Conservation (phyloP, 78 protist species). For the Dictyostelium intermedium region DNA sequence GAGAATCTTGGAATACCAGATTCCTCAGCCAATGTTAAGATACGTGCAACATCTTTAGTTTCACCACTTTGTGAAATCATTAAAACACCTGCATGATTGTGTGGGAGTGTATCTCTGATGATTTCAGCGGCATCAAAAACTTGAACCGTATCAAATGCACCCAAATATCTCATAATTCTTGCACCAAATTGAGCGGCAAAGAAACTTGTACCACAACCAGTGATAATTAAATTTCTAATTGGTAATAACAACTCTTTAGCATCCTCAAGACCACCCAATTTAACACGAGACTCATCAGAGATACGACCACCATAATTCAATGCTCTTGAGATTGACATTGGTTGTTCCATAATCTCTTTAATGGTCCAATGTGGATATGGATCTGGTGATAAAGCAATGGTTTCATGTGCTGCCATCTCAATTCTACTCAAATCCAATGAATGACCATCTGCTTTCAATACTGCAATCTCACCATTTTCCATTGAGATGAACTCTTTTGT, state of each 20-base stretch:
- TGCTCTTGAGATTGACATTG: constrained; percentile 85
- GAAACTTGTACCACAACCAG: constrained; percentile 94
- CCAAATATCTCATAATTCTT: constrained; percentile 51
- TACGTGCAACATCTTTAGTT: constrained; percentile 79
- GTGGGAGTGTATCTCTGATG: constrained; percentile 64
- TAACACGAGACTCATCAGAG: constrained; percentile 63
- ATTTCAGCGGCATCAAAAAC: constrained; percentile 79
- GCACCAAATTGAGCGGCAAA: constrained; percentile 88
- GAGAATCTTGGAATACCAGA: constrained; percentile 57
- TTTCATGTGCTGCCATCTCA: constrained; percentile 76
- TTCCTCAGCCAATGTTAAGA: constrained; percentile 50
- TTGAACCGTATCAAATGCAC: constrained; percentile 84
- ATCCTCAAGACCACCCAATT: constrained; percentile 88
- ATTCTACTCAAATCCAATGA: constrained; percentile 63
- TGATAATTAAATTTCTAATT: constrained; percentile 79
- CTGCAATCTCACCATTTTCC: constrained; percentile 82
- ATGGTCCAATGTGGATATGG: constrained; percentile 94
- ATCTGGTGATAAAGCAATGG: constrained; percentile 68
- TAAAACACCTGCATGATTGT: constrained; percentile 26
- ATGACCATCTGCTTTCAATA: constrained; percentile 70
- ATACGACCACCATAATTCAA: constrained; percentile 92
- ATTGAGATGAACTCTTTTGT: constrained; percentile 79
- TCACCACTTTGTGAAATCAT: constrained; percentile 82
- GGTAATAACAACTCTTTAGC: constrained; percentile 61
- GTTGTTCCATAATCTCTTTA: constrained; percentile 98